phyloP scores from a whole-genome alignment of 345 rosid genomes.

The Citrus trifoliata region DNA sequence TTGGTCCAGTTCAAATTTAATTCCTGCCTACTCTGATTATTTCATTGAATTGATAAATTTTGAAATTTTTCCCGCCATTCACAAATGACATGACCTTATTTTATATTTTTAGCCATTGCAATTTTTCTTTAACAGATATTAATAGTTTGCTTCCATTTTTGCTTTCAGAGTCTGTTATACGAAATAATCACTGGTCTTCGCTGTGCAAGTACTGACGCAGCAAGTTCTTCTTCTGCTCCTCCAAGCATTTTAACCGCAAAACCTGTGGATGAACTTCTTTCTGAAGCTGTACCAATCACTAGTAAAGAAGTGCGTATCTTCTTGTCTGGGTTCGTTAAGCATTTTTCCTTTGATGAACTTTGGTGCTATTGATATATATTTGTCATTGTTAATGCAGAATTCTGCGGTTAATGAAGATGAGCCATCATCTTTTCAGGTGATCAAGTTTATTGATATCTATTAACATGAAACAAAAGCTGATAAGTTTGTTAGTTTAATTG shows the following conservation, averaged over 20 bases:
- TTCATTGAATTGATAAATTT: neutral
- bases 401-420: slow-evolving; percentile 34
- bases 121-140: neutral
- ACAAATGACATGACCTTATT: neutral
- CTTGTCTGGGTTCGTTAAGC: neutral
- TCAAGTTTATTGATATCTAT: neutral
- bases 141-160: slow-evolving; percentile 16
- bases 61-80: neutral
- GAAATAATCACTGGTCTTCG: slow-evolving; percentile 80
- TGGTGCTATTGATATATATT: slow-evolving; percentile 6
- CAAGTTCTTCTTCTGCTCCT: slow-evolving; percentile 84
- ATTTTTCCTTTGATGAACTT: slow-evolving; percentile 1
- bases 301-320: slow-evolving; percentile 33
- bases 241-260: slow-evolving; percentile 50
- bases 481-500: neutral
- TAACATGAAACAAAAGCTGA: slow-evolving; percentile 5
- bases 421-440: slow-evolving; percentile 49
- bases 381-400: slow-evolving; percentile 36
- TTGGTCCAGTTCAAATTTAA: neutral
- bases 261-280: slow-evolving; percentile 65
- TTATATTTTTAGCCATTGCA: neutral
- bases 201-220: slow-evolving; percentile 55
- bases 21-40: neutral
- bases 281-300: slow-evolving; percentile 49
- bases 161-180: slow-evolving; percentile 62